Conservation (phyloP, 768 basidiomycete species). For the Leccinum sublutescens region DNA sequence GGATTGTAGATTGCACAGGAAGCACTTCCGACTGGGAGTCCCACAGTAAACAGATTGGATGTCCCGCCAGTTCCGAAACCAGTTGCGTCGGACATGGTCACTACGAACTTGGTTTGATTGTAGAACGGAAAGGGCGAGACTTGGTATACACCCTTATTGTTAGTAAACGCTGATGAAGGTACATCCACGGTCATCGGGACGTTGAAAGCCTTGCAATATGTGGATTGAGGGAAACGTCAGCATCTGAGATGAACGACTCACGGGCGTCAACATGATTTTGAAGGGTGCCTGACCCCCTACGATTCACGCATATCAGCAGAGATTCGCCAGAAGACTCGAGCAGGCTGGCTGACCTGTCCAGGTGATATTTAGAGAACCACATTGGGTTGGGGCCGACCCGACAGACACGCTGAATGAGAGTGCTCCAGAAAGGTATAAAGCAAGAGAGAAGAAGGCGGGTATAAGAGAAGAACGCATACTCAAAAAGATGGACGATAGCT, state of each 20-base stretch:
- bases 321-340: neutral
- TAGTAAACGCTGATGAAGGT: conserved; percentile 50
- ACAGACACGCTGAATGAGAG: conserved; percentile 46
- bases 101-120: conserved; percentile 41
- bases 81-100: conserved; percentile 70
- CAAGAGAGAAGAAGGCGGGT: conserved; percentile 23
- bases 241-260: conserved; percentile 27
- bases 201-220: conserved; percentile 45
- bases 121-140: conserved; percentile 43
- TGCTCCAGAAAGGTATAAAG: conserved; percentile 21
- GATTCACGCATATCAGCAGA: conserved; percentile 1
- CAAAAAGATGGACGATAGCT: conserved; percentile 18
- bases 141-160: conserved; percentile 53
- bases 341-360: conserved; percentile 57
- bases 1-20: conserved; percentile 52
- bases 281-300: conserved; percentile 61
- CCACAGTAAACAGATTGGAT: conserved; percentile 48
- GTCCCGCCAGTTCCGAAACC: conserved; percentile 69
- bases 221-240: conserved; percentile 4
- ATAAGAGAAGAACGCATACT: conserved; percentile 29
- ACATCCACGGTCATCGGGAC: conserved; percentile 54
- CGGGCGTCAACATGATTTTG: conserved; percentile 48
- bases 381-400: conserved; percentile 52
- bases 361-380: conserved; percentile 56
- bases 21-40: conserved; percentile 37